Conservation (phyloP, 2,329 filamentous ascomycete genomes). For the Calonectria multiphialidica region DNA sequence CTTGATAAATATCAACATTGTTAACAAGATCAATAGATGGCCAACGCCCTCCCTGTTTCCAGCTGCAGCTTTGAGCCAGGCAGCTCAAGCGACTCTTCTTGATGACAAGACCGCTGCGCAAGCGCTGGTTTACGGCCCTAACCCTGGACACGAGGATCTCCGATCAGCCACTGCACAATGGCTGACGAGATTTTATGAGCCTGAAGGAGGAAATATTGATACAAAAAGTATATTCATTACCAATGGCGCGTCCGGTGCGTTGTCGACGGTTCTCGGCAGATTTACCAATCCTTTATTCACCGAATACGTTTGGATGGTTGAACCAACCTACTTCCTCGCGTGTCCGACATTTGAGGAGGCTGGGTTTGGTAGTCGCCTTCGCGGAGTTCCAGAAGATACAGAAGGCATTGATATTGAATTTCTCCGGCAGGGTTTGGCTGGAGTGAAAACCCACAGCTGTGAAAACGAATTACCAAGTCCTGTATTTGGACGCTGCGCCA, state of each 20-base stretch:
- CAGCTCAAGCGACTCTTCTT: background rate
- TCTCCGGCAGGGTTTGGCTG: constrained; percentile 5
- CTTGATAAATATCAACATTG: background rate
- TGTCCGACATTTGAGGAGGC: constrained; percentile 73
- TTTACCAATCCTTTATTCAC: constrained; percentile 74
- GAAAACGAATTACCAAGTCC: no score
- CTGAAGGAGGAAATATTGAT: background rate
- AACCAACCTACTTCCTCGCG: constrained; percentile 72
- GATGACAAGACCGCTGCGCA: background rate
- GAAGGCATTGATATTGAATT: constrained; percentile 33
- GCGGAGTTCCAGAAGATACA: constrained; percentile 70
- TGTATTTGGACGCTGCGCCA: constrained; percentile 41
- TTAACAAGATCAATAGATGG: background rate
- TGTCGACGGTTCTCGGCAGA: background rate
- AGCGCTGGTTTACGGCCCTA: constrained; percentile 5
- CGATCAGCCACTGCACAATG: background rate
- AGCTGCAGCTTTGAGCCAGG: background rate
- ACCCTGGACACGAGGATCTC: background rate
- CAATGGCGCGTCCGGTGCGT: constrained; percentile 5
- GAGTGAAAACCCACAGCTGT: background rate
- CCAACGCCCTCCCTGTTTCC: background rate
- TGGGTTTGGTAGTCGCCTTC: constrained; percentile 66
- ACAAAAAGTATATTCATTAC: background rate
- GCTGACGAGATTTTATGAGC: background rate
- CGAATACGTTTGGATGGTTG: constrained; percentile 71